Base-by-base conservation (phyloP, 345 rosid genomes). In the Eutrema japonicum region DNA sequence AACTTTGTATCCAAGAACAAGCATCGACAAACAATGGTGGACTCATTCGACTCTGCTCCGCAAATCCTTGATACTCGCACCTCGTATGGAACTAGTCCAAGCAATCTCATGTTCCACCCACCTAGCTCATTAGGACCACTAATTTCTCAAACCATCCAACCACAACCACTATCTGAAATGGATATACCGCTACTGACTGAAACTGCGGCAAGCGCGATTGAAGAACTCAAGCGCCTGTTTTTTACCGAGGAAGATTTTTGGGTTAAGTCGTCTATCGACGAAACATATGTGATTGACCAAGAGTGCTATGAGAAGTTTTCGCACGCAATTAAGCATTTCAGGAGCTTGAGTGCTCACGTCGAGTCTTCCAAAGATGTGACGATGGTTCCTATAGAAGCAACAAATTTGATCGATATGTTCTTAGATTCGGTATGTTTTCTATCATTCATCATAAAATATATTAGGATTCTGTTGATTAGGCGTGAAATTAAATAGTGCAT, bases 341-440 rank as follows among this genome's bases (percentile, higher is more conserved):
- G 58, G 38, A 69, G 71, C 37, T 18, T 74, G 5, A 76, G 71
- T 58, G 80, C 83, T 41, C 84, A 81, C 2, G 18, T 86, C 10
- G 98, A 92, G 72, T 83, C 94, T n/a, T 89, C 98, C 2, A 88
- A 82, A 76, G 75, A 78, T 10, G 68, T 78, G 13, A 79, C 74
- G 2, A 64, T 81, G 4, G 85, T 90, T 48, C 40, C 74, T 9
- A 75, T 88, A 68, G 83, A 84, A 30, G 85, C 81, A 0, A 10
- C 71, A 6, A 36, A 56, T 27, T 58, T 92, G 78, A 77, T 88
- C 18, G 75, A 79, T 27, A 78, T 82, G 80, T 66, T 90, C 51
- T 35, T 87, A 3, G 92, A 88, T 61, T 14, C 85, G 77, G 98
- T 92, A 47, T 49, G 59, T 64, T 32, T 27, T 73, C 16, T n/a